phyloP scores from a whole-genome alignment of 345 rosid genomes.

The Syzygium aqueum region DNA sequence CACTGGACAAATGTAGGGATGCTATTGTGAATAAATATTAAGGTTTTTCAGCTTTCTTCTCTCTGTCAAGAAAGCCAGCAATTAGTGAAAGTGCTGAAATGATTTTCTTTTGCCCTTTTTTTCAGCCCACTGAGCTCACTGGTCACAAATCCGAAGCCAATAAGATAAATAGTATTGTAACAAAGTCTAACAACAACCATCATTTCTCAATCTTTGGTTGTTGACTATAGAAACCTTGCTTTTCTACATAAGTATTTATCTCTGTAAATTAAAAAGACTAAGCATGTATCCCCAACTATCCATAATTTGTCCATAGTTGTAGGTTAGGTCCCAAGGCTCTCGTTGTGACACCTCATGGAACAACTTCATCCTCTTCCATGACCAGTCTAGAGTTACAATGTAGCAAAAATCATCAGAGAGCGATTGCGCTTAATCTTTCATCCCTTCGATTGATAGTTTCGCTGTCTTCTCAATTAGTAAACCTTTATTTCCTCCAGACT shows the following conservation, averaged over 20 bases:
- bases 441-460: slow-evolving; percentile 1
- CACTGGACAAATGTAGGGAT: not conserved
- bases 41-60: too few relatives aligned
- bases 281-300: not conserved
- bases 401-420: not conserved
- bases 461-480: slow-evolving; percentile 12
- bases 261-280: not conserved
- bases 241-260: not conserved
- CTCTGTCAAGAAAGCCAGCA: not conserved
- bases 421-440: not conserved
- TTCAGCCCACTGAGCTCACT: too few relatives aligned
- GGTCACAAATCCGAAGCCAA: too few relatives aligned
- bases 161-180: too few relatives aligned
- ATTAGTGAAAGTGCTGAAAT: too few relatives aligned
- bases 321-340: not conserved
- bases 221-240: rapidly evolving
- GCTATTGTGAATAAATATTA: not conserved
- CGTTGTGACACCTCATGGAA: slow-evolving; percentile 2
- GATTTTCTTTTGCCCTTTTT: too few relatives aligned
- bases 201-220: not conserved
- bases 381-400: slow-evolving; percentile 1
- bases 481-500: slow-evolving; percentile 6
- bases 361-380: slow-evolving; percentile 1
- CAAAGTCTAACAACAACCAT: too few relatives aligned
- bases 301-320: not conserved